phyloP scores from a whole-genome alignment of 306 rosid genomes.

The Lathyrus sativus region DNA sequence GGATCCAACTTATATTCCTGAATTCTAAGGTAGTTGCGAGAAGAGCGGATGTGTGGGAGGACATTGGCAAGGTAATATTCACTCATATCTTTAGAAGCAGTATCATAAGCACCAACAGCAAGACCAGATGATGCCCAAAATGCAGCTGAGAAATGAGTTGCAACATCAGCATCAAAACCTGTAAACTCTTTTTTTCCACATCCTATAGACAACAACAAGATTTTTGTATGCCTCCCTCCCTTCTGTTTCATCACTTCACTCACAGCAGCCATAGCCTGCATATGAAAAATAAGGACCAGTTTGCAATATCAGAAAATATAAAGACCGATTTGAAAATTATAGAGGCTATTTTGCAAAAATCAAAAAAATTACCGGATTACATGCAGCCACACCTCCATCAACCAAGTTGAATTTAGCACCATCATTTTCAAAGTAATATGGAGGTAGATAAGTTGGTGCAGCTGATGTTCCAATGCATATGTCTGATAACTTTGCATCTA shows the following conservation, averaged over 20 bases:
- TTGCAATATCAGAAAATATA: no score
- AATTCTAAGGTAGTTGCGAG: background rate
- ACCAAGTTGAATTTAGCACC: conserved; percentile 24
- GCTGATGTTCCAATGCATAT: conserved; percentile 43
- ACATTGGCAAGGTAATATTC: background rate
- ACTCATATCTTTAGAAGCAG: background rate
- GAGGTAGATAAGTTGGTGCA: conserved; percentile 34
- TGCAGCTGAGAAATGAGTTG: background rate
- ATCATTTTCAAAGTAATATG: conserved; percentile 22
- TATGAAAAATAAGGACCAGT: no score
- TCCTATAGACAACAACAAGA: background rate
- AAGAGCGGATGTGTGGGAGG: background rate
- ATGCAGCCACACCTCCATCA: conserved; percentile 36
- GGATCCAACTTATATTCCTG: conserved; percentile 54
- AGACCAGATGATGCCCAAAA: background rate
- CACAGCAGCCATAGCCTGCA: background rate
- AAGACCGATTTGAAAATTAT: no score
- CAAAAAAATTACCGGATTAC: conserved; percentile 1
- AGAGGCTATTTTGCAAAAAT: no score
- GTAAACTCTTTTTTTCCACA: background rate
- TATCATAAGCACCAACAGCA: background rate
- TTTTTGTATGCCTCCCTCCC: background rate
- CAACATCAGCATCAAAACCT: background rate
- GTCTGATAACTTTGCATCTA: conserved; percentile 35
- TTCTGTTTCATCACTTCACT: background rate